Evolutionary conservation across 768 basidiomycete species (phyloP).

Genomic region (Rhizopogon vesiculosus): DNA sequence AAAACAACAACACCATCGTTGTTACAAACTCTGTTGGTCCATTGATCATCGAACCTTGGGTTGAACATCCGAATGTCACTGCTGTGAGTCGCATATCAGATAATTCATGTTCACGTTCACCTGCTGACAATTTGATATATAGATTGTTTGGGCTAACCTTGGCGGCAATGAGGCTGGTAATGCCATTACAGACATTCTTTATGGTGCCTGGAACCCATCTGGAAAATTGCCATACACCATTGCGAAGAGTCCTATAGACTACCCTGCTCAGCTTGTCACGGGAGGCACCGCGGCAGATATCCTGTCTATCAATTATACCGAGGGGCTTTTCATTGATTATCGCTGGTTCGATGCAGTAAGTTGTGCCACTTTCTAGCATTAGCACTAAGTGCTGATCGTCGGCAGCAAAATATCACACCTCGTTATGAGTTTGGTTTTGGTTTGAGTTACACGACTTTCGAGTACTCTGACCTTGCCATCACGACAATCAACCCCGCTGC

Average conservation of each 20-base stretch:
- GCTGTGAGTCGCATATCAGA: conserved; percentile 44
- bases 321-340: conserved; percentile 67
- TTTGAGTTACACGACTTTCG: conserved; percentile 79
- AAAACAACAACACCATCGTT: conserved; percentile 75
- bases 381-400: neutral
- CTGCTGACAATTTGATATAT: conserved; percentile 16
- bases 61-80: conserved; percentile 68
- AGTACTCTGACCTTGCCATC: conserved; percentile 58
- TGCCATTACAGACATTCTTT: conserved; percentile 72
- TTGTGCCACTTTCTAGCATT: conserved; percentile 13
- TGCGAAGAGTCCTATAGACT: conserved; percentile 52
- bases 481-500: conserved; percentile 27
- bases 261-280: conserved; percentile 35
- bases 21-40: conserved; percentile 78
- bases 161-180: conserved; percentile 79
- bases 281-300: conserved; percentile 24
- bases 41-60: conserved; percentile 65
- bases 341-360: conserved; percentile 64
- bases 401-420: conserved; percentile 63
- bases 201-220: conserved; percentile 71
- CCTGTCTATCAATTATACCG: conserved; percentile 57
- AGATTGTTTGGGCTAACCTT: conserved; percentile 46
- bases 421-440: conserved; percentile 92
- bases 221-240: conserved; percentile 73
- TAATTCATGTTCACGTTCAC: neutral